phyloP scores from a whole-genome alignment of 192 early-diverging fungal species.

The Phlyctochytrium planicorne region DNA sequence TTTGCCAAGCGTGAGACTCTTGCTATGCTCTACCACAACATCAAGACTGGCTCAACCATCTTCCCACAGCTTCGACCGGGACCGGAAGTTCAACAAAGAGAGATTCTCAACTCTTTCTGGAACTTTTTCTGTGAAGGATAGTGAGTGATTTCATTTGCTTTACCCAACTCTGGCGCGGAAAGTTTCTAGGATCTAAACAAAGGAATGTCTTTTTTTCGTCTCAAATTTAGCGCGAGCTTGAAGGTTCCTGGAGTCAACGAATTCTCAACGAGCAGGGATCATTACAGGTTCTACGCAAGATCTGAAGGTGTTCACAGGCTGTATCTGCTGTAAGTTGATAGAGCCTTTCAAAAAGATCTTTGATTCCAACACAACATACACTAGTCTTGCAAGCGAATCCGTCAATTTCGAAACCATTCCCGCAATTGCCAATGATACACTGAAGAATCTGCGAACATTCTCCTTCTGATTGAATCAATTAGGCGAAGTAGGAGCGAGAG shows the following conservation, averaged over 20 bases:
- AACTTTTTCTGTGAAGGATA: slow-evolving; percentile 51
- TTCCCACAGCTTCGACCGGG: slow-evolving; percentile 60
- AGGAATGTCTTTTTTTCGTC: too few species aligned
- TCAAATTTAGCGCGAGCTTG: slow-evolving; percentile 34
- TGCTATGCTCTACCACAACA: slow-evolving; percentile 62
- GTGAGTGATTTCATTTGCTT: slow-evolving; percentile 16
- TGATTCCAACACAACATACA: slow-evolving; percentile 6
- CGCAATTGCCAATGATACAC: slow-evolving; percentile 39
- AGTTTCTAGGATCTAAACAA: neutral
- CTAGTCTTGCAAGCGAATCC: slow-evolving; percentile 39
- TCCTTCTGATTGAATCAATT: neutral
- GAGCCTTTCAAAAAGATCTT: slow-evolving; percentile 4
- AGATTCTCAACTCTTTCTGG: slow-evolving; percentile 58
- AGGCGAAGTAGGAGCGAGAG: neutral
- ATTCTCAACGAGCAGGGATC: slow-evolving; percentile 46
- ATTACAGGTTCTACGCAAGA: slow-evolving; percentile 52
- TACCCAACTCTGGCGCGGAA: neutral
- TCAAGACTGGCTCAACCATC: slow-evolving; percentile 56
- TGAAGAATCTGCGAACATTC: slow-evolving; percentile 41
- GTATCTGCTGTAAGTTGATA: slow-evolving; percentile 42
- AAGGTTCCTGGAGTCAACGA: slow-evolving; percentile 51
- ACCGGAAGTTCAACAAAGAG: slow-evolving; percentile 60
- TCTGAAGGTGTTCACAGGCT: slow-evolving; percentile 56
- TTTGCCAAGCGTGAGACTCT: slow-evolving; percentile 66
- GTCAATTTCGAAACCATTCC: slow-evolving; percentile 42